Base-by-base conservation (phyloP, 345 rosid genomes). In the Eucalyptus polyanthemos region DNA sequence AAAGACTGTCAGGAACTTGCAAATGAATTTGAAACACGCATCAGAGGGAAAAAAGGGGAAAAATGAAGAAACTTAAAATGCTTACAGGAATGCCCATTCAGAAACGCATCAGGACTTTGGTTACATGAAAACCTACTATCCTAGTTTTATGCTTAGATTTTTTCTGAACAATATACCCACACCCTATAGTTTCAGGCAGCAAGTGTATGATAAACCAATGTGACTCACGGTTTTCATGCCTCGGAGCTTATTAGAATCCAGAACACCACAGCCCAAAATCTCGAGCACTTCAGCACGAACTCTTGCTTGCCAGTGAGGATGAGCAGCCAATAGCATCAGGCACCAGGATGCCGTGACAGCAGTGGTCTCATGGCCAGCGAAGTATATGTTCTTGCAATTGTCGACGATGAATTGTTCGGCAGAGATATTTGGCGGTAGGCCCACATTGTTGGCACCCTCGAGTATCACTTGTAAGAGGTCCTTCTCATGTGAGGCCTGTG, bases 341-440 rank as follows among this genome's bases (percentile, higher is more conserved):
- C 87, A 72, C 95, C 95, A 93, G 4, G 94, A 90, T 24, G 91
- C 87, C 5, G 94, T 56, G 56, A 80, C 81, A 29, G 95, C 90
- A 25, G 94, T 88, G 65, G 95, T 93, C 88, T 91, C 95, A 22
- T 92, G 91, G 21, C 95, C 96, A 27, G 97, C 94, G 40, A 93
- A 93, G 91, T 93, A 95, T 16, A 93, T 89, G 37, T 86, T 92
- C 88, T 93, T 93, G 93, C 96, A 95, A 60, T 94, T 94, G 50
- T 94, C 95, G 47, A 93, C 91, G 25, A 93, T 89, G 89, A 90
- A 94, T 88, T 88, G 91, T 80, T 90, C 89, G 3, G 22, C 81
- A 10, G 93, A 92, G 72, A 91, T 40, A 31, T 83, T 37, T 6
- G 89, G 40, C 12, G 90, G 76, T n/a, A 87, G 47, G 7, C 90